These are phyloP conservation scores for Prunella vulgaris DNA, from an alignment of 257 asterid genomes.

Conservation along the genomic window DNA sequence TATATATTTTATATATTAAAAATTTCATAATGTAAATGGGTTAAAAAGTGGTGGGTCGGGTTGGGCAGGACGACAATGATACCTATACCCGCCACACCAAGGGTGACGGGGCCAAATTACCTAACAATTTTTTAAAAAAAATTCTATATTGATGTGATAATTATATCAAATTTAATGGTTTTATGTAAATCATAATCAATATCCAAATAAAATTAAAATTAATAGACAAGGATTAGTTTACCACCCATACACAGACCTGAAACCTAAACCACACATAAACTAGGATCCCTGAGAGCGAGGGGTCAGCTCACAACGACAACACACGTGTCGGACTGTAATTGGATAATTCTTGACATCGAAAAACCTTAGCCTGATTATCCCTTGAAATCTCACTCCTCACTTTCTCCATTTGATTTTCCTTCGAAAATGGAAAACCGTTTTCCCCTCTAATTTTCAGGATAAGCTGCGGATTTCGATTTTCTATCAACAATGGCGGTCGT, in stretches of 20 bases:
- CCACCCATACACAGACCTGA: not conserved
- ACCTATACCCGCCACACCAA: too few species aligned
- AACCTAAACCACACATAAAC: conserved; percentile 12
- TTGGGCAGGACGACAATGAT: too few species aligned
- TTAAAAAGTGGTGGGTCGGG: too few species aligned
- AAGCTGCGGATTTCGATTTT: not conserved
- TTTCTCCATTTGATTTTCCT: not conserved
- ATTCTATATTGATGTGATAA: not conserved
- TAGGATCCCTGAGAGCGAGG: not conserved
- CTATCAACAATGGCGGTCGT: conserved; percentile 42
- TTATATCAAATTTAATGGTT: not conserved
- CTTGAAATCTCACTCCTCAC: conserved; percentile 23
- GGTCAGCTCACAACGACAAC: conserved; percentile 16
- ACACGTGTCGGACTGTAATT: conserved; percentile 13
- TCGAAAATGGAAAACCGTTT: conserved; percentile 21
- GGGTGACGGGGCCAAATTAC: too few species aligned
- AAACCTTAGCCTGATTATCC: conserved; percentile 28
- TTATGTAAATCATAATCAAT: not conserved
- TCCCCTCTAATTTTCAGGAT: conserved; percentile 16
- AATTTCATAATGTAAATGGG: too few species aligned
- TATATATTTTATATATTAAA: too few species aligned
- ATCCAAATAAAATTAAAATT: not conserved
- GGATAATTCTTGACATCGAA: not conserved
- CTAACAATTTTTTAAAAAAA: too few species aligned
- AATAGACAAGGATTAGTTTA: not conserved